phyloP scores from a whole-genome alignment of 768 basidiomycete genomes.

The Suillus paluster region DNA sequence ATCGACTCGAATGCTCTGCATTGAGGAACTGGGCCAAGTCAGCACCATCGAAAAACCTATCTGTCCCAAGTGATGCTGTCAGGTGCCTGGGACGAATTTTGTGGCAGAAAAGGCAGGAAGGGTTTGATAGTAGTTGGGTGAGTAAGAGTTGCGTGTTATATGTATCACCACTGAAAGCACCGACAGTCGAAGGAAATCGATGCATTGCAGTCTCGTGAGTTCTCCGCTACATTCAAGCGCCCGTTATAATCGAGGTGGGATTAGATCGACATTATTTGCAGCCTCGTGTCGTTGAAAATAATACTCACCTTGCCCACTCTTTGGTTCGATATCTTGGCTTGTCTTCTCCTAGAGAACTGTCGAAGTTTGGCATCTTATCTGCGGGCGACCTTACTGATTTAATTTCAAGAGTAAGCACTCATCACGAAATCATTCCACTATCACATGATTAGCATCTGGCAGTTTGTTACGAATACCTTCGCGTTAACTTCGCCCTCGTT shows the following conservation, averaged over 20 bases:
- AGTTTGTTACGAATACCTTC: slow-evolving; percentile 95
- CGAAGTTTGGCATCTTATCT: slow-evolving; percentile 57
- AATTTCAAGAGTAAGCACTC: slow-evolving; percentile 65
- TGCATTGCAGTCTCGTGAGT: slow-evolving; percentile 78
- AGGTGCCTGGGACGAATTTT: slow-evolving; percentile 78
- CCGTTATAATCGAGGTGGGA: slow-evolving; percentile 5
- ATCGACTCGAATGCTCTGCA: slow-evolving; percentile 80
- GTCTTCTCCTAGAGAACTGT: slow-evolving; percentile 60
- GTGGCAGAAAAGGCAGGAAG: slow-evolving; percentile 63
- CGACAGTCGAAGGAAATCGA: slow-evolving; percentile 65
- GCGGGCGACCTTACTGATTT: slow-evolving; percentile 69
- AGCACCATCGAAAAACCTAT: slow-evolving; percentile 49
- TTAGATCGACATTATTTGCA: slow-evolving; percentile 63
- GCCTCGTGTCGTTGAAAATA: slow-evolving; percentile 53
- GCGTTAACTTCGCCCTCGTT: slow-evolving; percentile 80
- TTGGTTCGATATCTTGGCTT: slow-evolving; percentile 73
- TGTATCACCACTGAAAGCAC: slow-evolving; percentile 3
- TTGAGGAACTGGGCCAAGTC: slow-evolving; percentile 59
- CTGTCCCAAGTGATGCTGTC: slow-evolving; percentile 77
- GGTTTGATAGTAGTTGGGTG: slow-evolving; percentile 62
- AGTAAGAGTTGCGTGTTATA: slow-evolving; percentile 22
- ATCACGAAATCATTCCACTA: background rate
- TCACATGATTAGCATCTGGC: background rate
- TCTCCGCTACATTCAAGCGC: background rate
- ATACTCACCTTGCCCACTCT: slow-evolving; percentile 74